These are phyloP conservation scores for Pharnaceum exiguum DNA, from an alignment of 148 eudicot genomes.

Conservation along the genomic window DNA sequence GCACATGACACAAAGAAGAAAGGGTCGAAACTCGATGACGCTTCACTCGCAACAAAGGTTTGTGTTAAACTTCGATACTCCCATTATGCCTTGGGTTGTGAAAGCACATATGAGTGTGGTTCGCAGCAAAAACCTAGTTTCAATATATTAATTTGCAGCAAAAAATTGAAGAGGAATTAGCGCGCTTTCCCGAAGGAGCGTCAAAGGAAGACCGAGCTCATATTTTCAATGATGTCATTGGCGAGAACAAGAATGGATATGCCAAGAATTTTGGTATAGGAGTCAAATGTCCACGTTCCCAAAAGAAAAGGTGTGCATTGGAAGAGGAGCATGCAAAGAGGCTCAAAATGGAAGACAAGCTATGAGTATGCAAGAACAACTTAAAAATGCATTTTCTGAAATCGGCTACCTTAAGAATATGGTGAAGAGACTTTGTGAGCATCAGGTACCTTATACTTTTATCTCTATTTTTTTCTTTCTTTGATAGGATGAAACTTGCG, in stretches of 20 bases:
- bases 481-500: too few species aligned
- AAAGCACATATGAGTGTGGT: too few species aligned
- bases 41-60: background rate
- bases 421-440: too few species aligned
- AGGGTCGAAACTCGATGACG: conserved; percentile 3
- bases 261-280: background rate
- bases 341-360: background rate
- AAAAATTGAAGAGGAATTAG: background rate
- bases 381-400: background rate
- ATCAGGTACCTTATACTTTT: too few species aligned
- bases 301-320: background rate
- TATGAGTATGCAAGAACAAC: background rate
- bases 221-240: background rate
- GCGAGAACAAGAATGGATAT: background rate
- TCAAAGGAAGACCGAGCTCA: background rate
- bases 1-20: background rate
- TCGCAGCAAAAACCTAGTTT: too few species aligned
- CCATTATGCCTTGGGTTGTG: too few species aligned
- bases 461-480: too few species aligned
- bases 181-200: background rate
- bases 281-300: background rate
- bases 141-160: too few species aligned
- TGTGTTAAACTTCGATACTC: too few species aligned
- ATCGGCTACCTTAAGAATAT: background rate
- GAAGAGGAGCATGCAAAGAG: background rate